Conservation (phyloP, 2,329 filamentous ascomycete species). For the Ophiostoma australiae region DNA sequence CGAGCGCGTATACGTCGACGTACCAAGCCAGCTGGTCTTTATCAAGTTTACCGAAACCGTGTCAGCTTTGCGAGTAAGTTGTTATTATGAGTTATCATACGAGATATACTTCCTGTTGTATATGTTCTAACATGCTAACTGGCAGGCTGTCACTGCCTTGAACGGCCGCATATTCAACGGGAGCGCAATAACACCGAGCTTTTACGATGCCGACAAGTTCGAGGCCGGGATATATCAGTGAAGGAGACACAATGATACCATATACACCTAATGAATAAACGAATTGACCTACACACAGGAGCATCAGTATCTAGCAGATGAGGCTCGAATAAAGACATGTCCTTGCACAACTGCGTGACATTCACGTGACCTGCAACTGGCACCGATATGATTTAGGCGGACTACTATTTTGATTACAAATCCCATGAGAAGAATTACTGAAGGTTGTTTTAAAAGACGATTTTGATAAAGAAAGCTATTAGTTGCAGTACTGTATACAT, state of each 20-base stretch:
- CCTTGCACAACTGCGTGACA: too few species aligned
- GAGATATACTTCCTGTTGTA: too few species aligned
- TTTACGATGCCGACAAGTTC: constrained; percentile 79
- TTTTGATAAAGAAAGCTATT: constrained; percentile 23
- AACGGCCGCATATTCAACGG: constrained; percentile 85
- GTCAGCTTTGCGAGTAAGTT: constrained; percentile 73
- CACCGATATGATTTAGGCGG: too few species aligned
- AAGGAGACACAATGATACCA: neutral
- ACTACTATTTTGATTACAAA: too few species aligned
- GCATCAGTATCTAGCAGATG: too few species aligned
- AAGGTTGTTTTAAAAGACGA: constrained; percentile 1
- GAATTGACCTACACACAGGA: neutral
- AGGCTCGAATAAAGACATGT: too few species aligned
- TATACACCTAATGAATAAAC: neutral
- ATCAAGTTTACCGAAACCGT: constrained; percentile 87
- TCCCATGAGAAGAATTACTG: neutral
- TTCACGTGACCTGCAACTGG: neutral
- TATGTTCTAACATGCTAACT: neutral
- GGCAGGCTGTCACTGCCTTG: constrained; percentile 81
- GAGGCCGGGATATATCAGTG: constrained; percentile 50
- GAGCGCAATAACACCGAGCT: constrained; percentile 74
- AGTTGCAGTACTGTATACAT: constrained; percentile 27
- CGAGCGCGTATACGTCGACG: constrained; percentile 71
- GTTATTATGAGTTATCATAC: neutral
- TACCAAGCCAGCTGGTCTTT: constrained; percentile 66